Percentiles rank a stretch among this genome's conserved stretches.
Evolutionary conservation across 1,284 basidiomycete genomes (phyloP).

Genomic region (Xerocomus amazonicus): DNA sequence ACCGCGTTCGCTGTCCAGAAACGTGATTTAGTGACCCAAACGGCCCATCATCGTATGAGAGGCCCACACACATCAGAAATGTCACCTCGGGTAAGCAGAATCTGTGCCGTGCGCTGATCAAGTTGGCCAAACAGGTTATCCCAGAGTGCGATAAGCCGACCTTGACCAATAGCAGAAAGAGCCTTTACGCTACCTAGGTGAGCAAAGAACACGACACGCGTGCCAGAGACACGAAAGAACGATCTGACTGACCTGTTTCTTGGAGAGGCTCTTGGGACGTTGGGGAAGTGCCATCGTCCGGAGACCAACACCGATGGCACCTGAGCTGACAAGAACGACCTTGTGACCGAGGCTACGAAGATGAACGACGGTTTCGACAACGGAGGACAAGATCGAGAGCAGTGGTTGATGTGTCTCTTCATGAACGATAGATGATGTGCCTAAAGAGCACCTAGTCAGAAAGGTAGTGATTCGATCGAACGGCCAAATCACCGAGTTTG

Average conservation of each 20-base stretch:
- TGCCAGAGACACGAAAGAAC: neutral
- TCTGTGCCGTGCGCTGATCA: constrained; percentile 93
- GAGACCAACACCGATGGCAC: constrained; percentile 93
- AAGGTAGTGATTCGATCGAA: neutral
- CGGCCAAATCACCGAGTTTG: constrained; percentile 62
- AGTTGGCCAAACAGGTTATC: constrained; percentile 94
- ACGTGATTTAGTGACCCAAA: constrained; percentile 3
- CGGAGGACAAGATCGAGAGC: constrained; percentile 83
- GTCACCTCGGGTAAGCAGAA: constrained; percentile 91
- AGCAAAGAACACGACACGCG: neutral
- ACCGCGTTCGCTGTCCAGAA: constrained; percentile 72
- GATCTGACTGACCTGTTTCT: constrained; percentile 72
- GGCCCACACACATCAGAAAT: constrained; percentile 86
- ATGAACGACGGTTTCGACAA: constrained; percentile 88
- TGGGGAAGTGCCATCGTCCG: constrained; percentile 85
- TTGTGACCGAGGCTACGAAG: constrained; percentile 84
- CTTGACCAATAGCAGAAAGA: constrained; percentile 94
- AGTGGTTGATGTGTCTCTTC: constrained; percentile 88
- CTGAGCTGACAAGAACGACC: constrained; percentile 93
- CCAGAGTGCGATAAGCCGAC: constrained; percentile 93
- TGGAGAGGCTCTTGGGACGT: constrained; percentile 80
- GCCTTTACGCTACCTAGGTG: constrained; percentile 51
- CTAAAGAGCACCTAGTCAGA: constrained; percentile 39
- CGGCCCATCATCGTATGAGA: neutral
- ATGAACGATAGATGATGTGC: constrained; percentile 92